These are phyloP conservation scores for Passalora sequoiae DNA, from an alignment of 2,329 filamentous ascomycete genomes.

Conservation along the genomic window DNA sequence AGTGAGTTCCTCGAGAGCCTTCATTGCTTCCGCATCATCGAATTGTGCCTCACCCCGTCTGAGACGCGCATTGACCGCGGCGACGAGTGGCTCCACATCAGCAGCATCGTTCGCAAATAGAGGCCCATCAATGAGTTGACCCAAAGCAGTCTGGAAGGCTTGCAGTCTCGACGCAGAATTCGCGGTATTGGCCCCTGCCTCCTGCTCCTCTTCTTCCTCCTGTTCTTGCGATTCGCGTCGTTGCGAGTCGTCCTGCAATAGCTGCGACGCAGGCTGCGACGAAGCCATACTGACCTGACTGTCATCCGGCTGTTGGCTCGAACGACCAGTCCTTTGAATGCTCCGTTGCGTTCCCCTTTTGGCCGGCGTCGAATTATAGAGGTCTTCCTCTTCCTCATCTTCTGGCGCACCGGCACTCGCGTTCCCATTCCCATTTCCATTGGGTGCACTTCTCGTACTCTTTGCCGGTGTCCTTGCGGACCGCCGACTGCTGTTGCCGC, in stretches of 20 bases:
- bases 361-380: constrained; percentile 42
- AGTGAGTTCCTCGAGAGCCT: constrained; percentile 74
- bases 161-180: constrained; percentile 61
- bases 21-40: constrained; percentile 63
- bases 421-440: no score
- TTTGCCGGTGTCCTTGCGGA: constrained; percentile 27
- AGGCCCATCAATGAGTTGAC: constrained; percentile 72
- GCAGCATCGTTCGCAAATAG: constrained; percentile 87
- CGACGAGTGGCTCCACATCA: constrained; percentile 66
- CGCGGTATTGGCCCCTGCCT: constrained; percentile 40
- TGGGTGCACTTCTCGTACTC: constrained; percentile 19
- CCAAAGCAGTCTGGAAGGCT: constrained; percentile 73
- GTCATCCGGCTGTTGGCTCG: constrained; percentile 31
- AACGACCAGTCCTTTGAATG: constrained; percentile 34
- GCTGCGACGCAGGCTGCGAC: constrained; percentile 70
- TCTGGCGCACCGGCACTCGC: constrained; percentile 28
- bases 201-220: constrained; percentile 31
- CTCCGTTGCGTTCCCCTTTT: constrained; percentile 30
- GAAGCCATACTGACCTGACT: constrained; percentile 70
- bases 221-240: constrained; percentile 23
- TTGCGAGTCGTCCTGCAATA: constrained; percentile 53
- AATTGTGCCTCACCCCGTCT: constrained; percentile 58
- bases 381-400: constrained; percentile 47
- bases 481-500: constrained; percentile 19
- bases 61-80: constrained; percentile 71